Evolutionary conservation across 2,329 filamentous ascomycete genomes (phyloP).

Genomic region (Hysterium pulicare): DNA sequence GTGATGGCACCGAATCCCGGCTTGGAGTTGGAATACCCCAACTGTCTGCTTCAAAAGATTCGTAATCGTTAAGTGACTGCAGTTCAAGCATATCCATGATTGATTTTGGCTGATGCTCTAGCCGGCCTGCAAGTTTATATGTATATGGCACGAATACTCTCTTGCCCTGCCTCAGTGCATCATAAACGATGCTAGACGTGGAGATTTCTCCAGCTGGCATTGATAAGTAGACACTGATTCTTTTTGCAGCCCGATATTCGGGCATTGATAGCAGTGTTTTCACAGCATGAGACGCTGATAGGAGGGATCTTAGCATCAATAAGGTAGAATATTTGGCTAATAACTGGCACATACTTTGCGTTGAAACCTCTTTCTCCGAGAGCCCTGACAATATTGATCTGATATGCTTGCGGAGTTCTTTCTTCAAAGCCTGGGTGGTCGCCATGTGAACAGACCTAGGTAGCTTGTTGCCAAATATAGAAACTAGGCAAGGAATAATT

Average conservation of each 20-base stretch:
- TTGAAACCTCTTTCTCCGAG: conserved; percentile 57
- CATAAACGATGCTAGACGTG: conserved; percentile 74
- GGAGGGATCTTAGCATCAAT: conserved; percentile 17
- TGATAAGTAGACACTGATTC: conserved; percentile 84
- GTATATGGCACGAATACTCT: conserved; percentile 90
- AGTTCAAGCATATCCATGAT: conserved; percentile 96
- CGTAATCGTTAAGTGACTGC: conserved; percentile 70
- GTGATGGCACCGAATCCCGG: conserved; percentile 58
- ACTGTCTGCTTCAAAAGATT: conserved; percentile 69
- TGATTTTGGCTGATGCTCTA: conserved; percentile 51
- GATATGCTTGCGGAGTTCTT: conserved; percentile 68
- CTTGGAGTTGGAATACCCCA: conserved; percentile 95
- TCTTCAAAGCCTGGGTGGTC: conserved; percentile 66
- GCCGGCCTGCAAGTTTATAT: conserved; percentile 53
- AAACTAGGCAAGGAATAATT: too few relatives aligned
- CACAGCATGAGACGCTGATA: conserved; percentile 49
- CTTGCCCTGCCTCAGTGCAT: conserved; percentile 76
- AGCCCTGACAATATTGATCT: conserved; percentile 63
- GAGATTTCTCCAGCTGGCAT: conserved; percentile 88
- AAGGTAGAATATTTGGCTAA: conserved; percentile 5
- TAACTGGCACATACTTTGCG: conserved; percentile 62
- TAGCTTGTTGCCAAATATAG: too few relatives aligned
- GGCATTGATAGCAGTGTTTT: conserved; percentile 62
- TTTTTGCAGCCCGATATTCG: conserved; percentile 71
- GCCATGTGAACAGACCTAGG: too few relatives aligned